These are phyloP conservation scores for Neofusicoccum kwambonambiense DNA, from an alignment of 2,329 filamentous ascomycete species.

Conservation along the genomic window DNA sequence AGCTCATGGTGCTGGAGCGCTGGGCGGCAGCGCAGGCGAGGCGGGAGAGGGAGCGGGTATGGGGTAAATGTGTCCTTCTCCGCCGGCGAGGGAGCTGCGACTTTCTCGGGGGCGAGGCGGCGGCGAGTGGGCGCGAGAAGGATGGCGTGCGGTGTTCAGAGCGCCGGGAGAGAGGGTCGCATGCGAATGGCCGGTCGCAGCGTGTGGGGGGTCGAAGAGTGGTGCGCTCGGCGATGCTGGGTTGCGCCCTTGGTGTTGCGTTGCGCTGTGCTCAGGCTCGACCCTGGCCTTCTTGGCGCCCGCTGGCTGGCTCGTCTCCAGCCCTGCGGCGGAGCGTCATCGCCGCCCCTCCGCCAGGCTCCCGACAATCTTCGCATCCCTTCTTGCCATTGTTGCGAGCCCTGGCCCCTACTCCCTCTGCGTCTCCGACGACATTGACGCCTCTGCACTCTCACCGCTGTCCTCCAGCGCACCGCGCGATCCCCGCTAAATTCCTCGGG, in stretches of 20 bases:
- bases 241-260: slow-evolving; percentile 13
- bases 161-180: not conserved
- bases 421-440: no score
- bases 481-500: no score
- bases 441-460: not conserved
- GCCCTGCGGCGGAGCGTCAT: slow-evolving; percentile 15
- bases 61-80: slow-evolving; percentile 18
- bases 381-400: not conserved
- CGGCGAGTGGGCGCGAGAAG: not conserved
- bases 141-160: not conserved
- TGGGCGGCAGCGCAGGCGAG: not conserved
- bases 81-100: not conserved
- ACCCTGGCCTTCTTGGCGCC: slow-evolving; percentile 10
- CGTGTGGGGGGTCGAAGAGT: not conserved
- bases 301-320: not conserved
- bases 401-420: not conserved
- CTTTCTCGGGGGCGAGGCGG: not conserved
- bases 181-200: slow-evolving; percentile 11
- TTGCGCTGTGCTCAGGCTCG: not conserved
- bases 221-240: not conserved
- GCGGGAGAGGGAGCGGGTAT: slow-evolving; percentile 6
- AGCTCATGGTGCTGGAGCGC: slow-evolving; percentile 66
- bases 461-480: not conserved
- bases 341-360: slow-evolving; percentile 13
- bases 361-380: not conserved